Percentiles rank a stretch among this genome's conserved stretches.
Evolutionary conservation across 495 filamentous ascomycete species (phyloP).

Genomic region (Trichodelitschia bisporula): DNA sequence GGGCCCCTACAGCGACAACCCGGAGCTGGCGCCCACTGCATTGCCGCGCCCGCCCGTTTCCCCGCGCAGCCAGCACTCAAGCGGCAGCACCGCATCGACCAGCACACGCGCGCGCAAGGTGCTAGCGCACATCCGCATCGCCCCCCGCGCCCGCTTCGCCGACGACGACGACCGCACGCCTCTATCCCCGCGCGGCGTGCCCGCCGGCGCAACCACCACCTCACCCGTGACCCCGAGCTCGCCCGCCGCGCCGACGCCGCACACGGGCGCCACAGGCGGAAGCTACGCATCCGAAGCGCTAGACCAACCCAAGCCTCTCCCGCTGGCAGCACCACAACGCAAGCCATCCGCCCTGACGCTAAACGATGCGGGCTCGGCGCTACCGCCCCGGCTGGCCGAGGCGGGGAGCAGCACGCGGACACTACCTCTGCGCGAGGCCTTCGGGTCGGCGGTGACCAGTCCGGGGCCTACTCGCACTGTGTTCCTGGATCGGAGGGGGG

Average conservation of each 20-base stretch:
- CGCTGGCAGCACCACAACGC: slow-evolving; percentile 12
- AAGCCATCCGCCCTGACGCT: too few relatives aligned
- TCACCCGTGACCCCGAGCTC: not conserved
- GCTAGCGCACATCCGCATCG: too few relatives aligned
- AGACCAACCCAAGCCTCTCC: slow-evolving; percentile 13
- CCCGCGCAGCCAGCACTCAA: too few relatives aligned
- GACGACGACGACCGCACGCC: slow-evolving; percentile 27
- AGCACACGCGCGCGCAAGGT: too few relatives aligned
- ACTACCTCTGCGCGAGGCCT: slow-evolving; percentile 9
- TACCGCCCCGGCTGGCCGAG: too few relatives aligned
- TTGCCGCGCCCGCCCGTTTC: not conserved
- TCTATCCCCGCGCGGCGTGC: slow-evolving; percentile 20
- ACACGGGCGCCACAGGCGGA: slow-evolving; percentile 2
- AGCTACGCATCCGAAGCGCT: slow-evolving; percentile 10
- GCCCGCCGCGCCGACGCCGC: slow-evolving; percentile 6
- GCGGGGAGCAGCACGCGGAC: slow-evolving; percentile 1
- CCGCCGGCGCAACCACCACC: not conserved
- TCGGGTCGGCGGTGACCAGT: slow-evolving; percentile 28
- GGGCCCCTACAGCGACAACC: slow-evolving; percentile 17
- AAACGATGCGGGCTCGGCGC: not conserved
- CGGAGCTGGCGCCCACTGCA: slow-evolving; percentile 23
- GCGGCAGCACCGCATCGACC: too few relatives aligned
- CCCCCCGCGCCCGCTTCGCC: slow-evolving; percentile 22
- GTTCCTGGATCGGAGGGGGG: slow-evolving; percentile 29
- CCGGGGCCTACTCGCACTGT: slow-evolving; percentile 13